These are phyloP conservation scores for Sporothrix curviconia DNA, from an alignment of 2,329 filamentous ascomycete genomes.

Conservation along the genomic window DNA sequence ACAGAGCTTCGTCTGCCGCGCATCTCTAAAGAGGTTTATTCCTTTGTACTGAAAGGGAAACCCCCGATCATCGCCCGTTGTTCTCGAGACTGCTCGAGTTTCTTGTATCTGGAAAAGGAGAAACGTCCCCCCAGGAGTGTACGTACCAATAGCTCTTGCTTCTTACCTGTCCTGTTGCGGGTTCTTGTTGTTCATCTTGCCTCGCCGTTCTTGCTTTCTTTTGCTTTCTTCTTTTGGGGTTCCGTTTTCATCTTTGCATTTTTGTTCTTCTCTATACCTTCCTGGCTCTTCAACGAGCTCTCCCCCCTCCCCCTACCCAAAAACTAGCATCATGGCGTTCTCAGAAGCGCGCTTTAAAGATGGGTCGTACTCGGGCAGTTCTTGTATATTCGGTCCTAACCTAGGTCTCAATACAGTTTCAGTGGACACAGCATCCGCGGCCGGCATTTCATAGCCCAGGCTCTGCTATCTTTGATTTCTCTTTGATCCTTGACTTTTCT, in stretches of 20 bases:
- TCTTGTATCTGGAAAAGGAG: slow-evolving; percentile 21
- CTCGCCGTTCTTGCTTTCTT: slow-evolving; percentile 8
- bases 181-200: slow-evolving; percentile 19
- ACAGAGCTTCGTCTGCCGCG: slow-evolving; percentile 57
- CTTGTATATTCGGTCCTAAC: slow-evolving; percentile 19
- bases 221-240: slow-evolving; percentile 18
- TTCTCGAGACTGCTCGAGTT: slow-evolving; percentile 18
- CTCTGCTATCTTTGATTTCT: slow-evolving; percentile 14
- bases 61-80: slow-evolving; percentile 13
- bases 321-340: slow-evolving; percentile 13
- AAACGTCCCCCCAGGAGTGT: slow-evolving; percentile 41
- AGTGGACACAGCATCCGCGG: slow-evolving; percentile 11
- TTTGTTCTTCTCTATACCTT: slow-evolving; percentile 8
- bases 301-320: slow-evolving; percentile 14
- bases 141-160: slow-evolving; percentile 47
- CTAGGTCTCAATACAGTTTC: slow-evolving; percentile 16
- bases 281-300: slow-evolving; percentile 20
- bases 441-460: slow-evolving; percentile 1
- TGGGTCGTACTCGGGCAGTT: slow-evolving; percentile 18
- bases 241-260: slow-evolving; percentile 13
- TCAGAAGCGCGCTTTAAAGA: slow-evolving; percentile 20
- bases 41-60: slow-evolving; percentile 27
- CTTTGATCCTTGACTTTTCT: too few species aligned
- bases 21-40: slow-evolving; percentile 12
- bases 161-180: slow-evolving; percentile 25